Evolutionary conservation across 106 monocot genomes (phyloP).

Genomic region (Allium fistulosum): DNA sequence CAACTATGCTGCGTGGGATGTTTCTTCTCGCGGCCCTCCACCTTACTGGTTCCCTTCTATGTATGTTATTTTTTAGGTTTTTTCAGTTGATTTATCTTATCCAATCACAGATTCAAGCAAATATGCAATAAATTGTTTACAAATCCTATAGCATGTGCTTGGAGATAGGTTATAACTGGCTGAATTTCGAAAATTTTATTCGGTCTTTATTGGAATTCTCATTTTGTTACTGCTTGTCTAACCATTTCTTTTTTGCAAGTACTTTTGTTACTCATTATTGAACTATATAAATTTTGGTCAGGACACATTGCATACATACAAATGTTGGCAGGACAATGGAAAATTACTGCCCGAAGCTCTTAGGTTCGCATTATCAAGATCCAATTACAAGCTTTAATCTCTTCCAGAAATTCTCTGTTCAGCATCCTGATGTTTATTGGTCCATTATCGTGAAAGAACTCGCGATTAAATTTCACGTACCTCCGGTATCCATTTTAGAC

Average conservation of each 20-base stretch:
- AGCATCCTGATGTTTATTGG: conserved; percentile 68
- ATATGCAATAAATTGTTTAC: not conserved
- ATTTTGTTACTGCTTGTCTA: not conserved
- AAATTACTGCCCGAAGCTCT: conserved; percentile 46
- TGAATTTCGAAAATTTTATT: not conserved
- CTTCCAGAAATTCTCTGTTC: conserved; percentile 63
- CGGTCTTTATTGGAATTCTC: not conserved
- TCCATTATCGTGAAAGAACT: conserved; percentile 74
- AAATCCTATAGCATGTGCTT: not conserved
- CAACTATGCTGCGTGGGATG: conserved; percentile 59
- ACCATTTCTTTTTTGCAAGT: not conserved
- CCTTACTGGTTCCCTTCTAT: conserved; percentile 79
- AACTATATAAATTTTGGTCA: conserved; percentile 8
- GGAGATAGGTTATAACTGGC: too few species aligned
- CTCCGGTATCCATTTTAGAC: conserved; percentile 62
- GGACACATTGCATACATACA: conserved; percentile 37
- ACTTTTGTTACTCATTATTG: not conserved
- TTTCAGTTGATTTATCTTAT: not conserved
- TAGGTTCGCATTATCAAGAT: conserved; percentile 70
- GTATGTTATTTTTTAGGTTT: not conserved
- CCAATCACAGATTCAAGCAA: not conserved
- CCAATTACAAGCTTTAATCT: conserved; percentile 68
- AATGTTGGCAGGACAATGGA: conserved; percentile 80
- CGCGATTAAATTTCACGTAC: conserved; percentile 47
- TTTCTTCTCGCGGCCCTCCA: conserved; percentile 49